phyloP scores from a whole-genome alignment of 1,284 basidiomycete genomes.

The Salmacisia buchloeana region DNA sequence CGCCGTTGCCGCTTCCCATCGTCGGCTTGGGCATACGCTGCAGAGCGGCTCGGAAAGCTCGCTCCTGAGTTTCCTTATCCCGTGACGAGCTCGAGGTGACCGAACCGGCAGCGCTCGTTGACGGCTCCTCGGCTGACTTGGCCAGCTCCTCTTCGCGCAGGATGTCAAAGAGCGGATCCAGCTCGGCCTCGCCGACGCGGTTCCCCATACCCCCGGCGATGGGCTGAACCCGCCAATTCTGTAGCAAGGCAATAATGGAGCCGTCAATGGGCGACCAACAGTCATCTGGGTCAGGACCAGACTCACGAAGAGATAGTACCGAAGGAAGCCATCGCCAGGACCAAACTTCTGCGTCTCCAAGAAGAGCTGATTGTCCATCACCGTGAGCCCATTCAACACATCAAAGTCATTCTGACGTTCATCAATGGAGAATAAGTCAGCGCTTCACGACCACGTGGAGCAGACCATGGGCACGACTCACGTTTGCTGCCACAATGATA shows the following conservation, averaged over 20 bases:
- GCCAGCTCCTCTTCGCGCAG: not conserved
- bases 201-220: slow-evolving; percentile 44
- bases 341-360: slow-evolving; percentile 78
- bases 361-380: slow-evolving; percentile 87
- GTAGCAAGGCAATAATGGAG: too few species aligned
- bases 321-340: slow-evolving; percentile 77
- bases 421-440: not conserved
- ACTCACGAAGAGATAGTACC: slow-evolving; percentile 70
- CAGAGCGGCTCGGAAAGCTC: slow-evolving; percentile 20
- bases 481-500: slow-evolving; percentile 67
- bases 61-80: slow-evolving; percentile 13
- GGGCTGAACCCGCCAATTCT: slow-evolving; percentile 44
- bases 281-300: too few species aligned
- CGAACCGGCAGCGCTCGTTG: not conserved
- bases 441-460: not conserved
- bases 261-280: too few species aligned
- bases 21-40: not conserved
- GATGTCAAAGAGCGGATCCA: slow-evolving; percentile 32
- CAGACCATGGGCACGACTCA: slow-evolving; percentile 23
- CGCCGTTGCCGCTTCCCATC: slow-evolving; percentile 38
- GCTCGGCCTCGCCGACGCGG: slow-evolving; percentile 36
- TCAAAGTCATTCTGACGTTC: slow-evolving; percentile 69
- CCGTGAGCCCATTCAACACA: slow-evolving; percentile 88
- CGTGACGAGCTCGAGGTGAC: slow-evolving; percentile 10
- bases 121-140: not conserved